These are phyloP conservation scores for Globisporangium echinulatum DNA, from an alignment of 352 stramenopile genomes.

Conservation along the genomic window DNA sequence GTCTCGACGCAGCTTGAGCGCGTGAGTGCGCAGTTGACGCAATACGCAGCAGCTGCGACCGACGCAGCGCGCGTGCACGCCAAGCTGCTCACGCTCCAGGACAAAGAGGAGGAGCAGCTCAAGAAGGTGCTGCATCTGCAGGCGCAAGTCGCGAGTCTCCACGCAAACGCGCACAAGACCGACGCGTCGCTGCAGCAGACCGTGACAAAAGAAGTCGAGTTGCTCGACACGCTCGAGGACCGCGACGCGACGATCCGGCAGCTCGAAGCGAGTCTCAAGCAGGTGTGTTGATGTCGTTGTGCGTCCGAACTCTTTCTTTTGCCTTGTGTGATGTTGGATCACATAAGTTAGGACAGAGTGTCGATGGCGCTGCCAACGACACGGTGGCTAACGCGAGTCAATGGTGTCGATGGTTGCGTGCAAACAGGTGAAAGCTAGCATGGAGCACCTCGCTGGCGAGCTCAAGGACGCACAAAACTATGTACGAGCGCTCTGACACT, in stretches of 20 bases:
- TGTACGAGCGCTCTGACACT: conserved; percentile 15
- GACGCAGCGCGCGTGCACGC: conserved; percentile 7
- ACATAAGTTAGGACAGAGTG: background rate
- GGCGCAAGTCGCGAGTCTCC: conserved; percentile 23
- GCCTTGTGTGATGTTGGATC: too few relatives aligned
- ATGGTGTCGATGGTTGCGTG: too few relatives aligned
- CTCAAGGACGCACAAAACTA: conserved; percentile 48
- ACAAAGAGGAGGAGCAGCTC: conserved; percentile 20
- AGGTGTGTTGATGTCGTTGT: conserved; percentile 7
- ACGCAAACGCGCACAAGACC: conserved; percentile 10
- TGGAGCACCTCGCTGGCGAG: conserved; percentile 38
- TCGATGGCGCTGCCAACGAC: too few relatives aligned
- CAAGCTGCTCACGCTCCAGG: conserved; percentile 12
- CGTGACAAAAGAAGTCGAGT: conserved; percentile 21
- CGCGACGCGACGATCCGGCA: conserved; percentile 19
- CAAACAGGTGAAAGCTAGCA: conserved; percentile 23
- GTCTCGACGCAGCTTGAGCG: conserved; percentile 4
- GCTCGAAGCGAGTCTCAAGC: conserved; percentile 21
- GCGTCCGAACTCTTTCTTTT: background rate
- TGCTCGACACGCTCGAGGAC: conserved; percentile 19
- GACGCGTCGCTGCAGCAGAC: conserved; percentile 21
- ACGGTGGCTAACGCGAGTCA: too few relatives aligned
- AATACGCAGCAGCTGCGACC: background rate
- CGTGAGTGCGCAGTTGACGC: conserved; percentile 12
- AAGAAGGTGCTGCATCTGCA: conserved; percentile 27